phyloP scores from a whole-genome alignment of 2,329 filamentous ascomycete species.

The Xylariaceae sp. region DNA sequence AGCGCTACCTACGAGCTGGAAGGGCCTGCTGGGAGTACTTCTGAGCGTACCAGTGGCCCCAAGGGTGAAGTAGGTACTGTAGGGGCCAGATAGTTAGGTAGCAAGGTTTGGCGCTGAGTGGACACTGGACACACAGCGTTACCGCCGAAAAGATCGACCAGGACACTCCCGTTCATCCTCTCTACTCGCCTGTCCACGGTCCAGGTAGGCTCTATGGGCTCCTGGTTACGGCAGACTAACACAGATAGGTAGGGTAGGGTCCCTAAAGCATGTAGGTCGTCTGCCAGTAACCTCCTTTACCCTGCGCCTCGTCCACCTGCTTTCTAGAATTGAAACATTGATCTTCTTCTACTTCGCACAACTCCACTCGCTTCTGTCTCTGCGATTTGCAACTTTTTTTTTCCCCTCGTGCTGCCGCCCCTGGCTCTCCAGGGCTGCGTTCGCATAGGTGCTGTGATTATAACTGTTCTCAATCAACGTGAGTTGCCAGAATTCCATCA shows the following conservation, averaged over 20 bases:
- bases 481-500: conserved; percentile 16
- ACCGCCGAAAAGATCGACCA: neutral
- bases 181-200: no score
- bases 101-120: neutral
- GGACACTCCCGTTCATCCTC: no score
- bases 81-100: no score
- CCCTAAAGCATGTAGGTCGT: conserved; percentile 16
- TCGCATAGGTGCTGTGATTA: conserved; percentile 46
- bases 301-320: conserved; percentile 34
- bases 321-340: conserved; percentile 40
- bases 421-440: conserved; percentile 54
- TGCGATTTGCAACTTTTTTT: conserved; percentile 40
- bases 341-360: conserved; percentile 46
- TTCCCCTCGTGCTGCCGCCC: conserved; percentile 47
- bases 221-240: neutral
- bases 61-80: no score
- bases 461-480: conserved; percentile 40
- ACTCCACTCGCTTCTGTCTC: conserved; percentile 52
- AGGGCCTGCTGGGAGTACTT: no score
- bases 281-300: conserved; percentile 27
- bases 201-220: no score
- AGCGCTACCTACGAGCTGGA: no score
- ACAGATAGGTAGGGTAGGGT: conserved; percentile 10
- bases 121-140: neutral
- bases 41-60: no score